These are phyloP conservation scores for Lachnellula willkommii DNA, from an alignment of 2,329 filamentous ascomycete species.

Conservation along the genomic window DNA sequence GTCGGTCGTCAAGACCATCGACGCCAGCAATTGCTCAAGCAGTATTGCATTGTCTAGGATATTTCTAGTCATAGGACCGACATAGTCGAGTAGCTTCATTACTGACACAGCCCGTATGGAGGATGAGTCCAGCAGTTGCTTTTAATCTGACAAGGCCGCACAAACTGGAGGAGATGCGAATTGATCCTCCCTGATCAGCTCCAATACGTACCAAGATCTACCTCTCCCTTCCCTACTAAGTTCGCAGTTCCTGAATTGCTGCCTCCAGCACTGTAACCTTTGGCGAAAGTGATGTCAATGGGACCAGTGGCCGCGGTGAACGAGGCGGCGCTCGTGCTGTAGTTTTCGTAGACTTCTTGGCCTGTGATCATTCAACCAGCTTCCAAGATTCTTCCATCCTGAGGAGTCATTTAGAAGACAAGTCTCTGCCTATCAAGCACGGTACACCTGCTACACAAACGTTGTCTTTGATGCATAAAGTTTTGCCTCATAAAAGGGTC, in stretches of 20 bases:
- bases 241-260: slow-evolving; percentile 45
- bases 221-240: slow-evolving; percentile 39
- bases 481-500: slow-evolving; percentile 37
- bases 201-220: slow-evolving; percentile 54
- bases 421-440: slow-evolving; percentile 48
- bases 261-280: slow-evolving; percentile 45
- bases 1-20: slow-evolving; percentile 44
- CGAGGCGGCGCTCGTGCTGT: slow-evolving; percentile 44
- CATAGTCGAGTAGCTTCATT: slow-evolving; percentile 49
- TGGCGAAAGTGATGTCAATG: slow-evolving; percentile 41
- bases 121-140: slow-evolving; percentile 20
- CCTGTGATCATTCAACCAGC: slow-evolving; percentile 46
- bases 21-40: slow-evolving; percentile 44
- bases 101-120: slow-evolving; percentile 36
- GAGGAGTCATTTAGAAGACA: slow-evolving; percentile 45
- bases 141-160: slow-evolving; percentile 25
- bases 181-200: slow-evolving; percentile 50
- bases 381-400: slow-evolving; percentile 43
- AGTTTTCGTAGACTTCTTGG: slow-evolving; percentile 50
- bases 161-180: slow-evolving; percentile 64
- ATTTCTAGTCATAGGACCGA: slow-evolving; percentile 40
- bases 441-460: slow-evolving; percentile 50
- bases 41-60: slow-evolving; percentile 38
- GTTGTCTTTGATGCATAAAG: slow-evolving; percentile 49
- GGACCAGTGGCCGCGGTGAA: slow-evolving; percentile 43